phyloP scores from a whole-genome alignment of 2,329 filamentous ascomycete species.

The Aureobasidium lini region DNA sequence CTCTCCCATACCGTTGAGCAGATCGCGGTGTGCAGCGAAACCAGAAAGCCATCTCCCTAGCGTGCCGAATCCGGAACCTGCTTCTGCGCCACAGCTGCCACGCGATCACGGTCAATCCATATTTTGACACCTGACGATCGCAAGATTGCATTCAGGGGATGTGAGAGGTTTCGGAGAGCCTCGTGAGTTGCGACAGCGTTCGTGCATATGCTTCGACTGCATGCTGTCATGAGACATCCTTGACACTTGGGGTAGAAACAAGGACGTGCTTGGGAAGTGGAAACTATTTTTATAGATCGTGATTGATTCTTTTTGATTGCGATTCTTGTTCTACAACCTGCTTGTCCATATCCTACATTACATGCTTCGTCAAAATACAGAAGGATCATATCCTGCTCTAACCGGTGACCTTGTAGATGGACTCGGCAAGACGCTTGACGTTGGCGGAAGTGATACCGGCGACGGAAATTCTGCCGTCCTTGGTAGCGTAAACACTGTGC shows the following conservation, averaged over 20 bases:
- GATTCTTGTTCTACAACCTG: slow-evolving; percentile 2
- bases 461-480: slow-evolving; percentile 79
- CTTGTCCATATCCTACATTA: slow-evolving; percentile 13
- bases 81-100: slow-evolving; percentile 1
- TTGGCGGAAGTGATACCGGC: slow-evolving; percentile 76
- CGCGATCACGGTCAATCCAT: slow-evolving; percentile 1
- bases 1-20: slow-evolving; percentile 5
- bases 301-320: neutral
- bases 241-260: neutral
- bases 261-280: neutral
- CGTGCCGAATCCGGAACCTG: neutral
- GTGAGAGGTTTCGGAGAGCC: neutral
- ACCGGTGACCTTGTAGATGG: slow-evolving; percentile 77
- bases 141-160: neutral
- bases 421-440: slow-evolving; percentile 71
- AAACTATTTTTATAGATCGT: neutral
- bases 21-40: slow-evolving; percentile 6
- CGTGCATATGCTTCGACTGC: neutral
- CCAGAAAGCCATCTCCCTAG: neutral
- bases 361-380: neutral
- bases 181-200: neutral
- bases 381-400: slow-evolving; percentile 22
- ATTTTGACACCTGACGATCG: neutral
- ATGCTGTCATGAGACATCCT: neutral
- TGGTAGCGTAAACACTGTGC: slow-evolving; percentile 96